These are phyloP conservation scores for Coleophoma crateriformis DNA, from an alignment of 2,329 filamentous ascomycete species.

Conservation along the genomic window DNA sequence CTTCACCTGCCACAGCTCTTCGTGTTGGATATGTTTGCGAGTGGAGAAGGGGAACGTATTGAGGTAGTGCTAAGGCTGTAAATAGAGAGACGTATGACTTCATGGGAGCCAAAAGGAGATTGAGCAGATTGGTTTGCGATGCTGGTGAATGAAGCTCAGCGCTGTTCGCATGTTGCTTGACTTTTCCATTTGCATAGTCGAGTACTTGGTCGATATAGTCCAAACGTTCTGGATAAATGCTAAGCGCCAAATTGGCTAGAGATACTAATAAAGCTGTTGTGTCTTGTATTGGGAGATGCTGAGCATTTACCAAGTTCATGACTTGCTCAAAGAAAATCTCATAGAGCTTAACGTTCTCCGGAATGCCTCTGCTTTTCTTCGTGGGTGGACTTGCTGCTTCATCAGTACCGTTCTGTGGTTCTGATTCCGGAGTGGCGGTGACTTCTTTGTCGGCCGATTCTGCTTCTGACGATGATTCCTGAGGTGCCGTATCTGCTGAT, in stretches of 20 bases:
- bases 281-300: conserved; percentile 88
- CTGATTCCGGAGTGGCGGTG: conserved; percentile 26
- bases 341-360: conserved; percentile 80
- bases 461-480: conserved; percentile 29
- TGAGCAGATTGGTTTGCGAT: conserved; percentile 83
- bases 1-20: conserved; percentile 83
- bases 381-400: conserved; percentile 17
- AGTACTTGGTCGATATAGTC: conserved; percentile 96
- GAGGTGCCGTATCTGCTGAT: conserved; percentile 28
- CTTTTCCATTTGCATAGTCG: conserved; percentile 81
- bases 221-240: conserved; percentile 87
- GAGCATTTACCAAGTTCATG: conserved; percentile 84
- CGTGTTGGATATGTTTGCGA: conserved; percentile 90
- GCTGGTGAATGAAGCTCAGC: conserved; percentile 87
- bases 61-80: conserved; percentile 88
- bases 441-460: conserved; percentile 39
- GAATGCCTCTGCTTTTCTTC: conserved; percentile 45
- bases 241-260: conserved; percentile 84
- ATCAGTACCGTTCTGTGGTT: conserved; percentile 32
- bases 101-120: conserved; percentile 84
- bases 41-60: conserved; percentile 83
- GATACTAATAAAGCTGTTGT: conserved; percentile 93
- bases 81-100: conserved; percentile 90
- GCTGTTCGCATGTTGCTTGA: conserved; percentile 84
- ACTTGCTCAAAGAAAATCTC: conserved; percentile 98